Conservation (phyloP, 306 rosid genomes). For the Vicia sativa region DNA sequence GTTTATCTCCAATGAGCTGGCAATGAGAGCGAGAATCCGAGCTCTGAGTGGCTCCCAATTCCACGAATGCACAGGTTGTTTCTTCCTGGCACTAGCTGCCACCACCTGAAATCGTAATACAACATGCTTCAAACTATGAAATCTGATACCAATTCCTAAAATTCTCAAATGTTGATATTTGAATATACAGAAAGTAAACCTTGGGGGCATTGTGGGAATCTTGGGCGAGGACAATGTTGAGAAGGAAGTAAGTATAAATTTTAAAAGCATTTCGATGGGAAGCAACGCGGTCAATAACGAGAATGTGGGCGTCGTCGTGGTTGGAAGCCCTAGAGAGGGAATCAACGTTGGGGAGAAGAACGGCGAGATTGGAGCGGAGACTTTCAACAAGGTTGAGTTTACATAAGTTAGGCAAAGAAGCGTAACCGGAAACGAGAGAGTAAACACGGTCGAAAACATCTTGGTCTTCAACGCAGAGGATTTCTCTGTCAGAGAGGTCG, state of each 20-base stretch:
- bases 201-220: conserved; percentile 54
- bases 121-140: conserved; percentile 19
- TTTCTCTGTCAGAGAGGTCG: conserved; percentile 87
- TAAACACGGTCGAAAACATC: conserved; percentile 82
- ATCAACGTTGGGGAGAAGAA: conserved; percentile 90
- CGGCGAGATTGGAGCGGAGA: conserved; percentile 86
- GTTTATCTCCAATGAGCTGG: conserved; percentile 87
- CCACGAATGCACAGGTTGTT: conserved; percentile 62
- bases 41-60: conserved; percentile 88
- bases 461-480: conserved; percentile 79
- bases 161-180: neutral
- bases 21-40: conserved; percentile 80
- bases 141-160: neutral
- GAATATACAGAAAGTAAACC: conserved; percentile 48
- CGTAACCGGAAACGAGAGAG: conserved; percentile 61
- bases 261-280: conserved; percentile 88
- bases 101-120: conserved; percentile 54
- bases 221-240: conserved; percentile 60
- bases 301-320: conserved; percentile 36
- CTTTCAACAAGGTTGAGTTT: conserved; percentile 76
- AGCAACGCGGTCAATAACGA: conserved; percentile 57
- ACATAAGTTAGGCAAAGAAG: conserved; percentile 57
- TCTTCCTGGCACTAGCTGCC: conserved; percentile 67
- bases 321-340: conserved; percentile 67
- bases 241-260: conserved; percentile 75